These are phyloP conservation scores for Alternaria brassicae DNA, from an alignment of 2,329 filamentous ascomycete genomes.

Conservation along the genomic window DNA sequence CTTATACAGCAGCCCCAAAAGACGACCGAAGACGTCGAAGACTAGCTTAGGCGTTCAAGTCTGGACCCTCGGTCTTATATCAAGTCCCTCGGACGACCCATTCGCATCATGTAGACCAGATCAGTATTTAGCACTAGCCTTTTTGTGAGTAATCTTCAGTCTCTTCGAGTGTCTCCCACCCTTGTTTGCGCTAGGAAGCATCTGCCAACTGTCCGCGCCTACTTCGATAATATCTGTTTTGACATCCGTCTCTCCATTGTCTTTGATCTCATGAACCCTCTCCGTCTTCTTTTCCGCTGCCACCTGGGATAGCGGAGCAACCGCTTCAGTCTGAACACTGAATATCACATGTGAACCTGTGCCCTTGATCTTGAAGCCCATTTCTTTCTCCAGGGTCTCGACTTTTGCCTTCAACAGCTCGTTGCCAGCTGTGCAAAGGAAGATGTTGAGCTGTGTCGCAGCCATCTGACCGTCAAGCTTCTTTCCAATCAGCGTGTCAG, in stretches of 20 bases:
- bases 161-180: not conserved
- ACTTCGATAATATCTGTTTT: not conserved
- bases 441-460: not conserved
- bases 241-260: not conserved
- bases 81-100: not conserved
- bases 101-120: not conserved
- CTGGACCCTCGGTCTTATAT: not conserved
- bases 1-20: not conserved
- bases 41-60: not conserved
- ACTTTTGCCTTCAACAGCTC: not conserved
- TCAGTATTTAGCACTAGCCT: not conserved
- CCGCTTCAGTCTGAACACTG: not conserved
- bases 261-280: not conserved
- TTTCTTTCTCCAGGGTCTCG: not conserved
- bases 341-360: not conserved
- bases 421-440: not conserved
- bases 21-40: not conserved
- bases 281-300: not conserved
- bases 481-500: not conserved
- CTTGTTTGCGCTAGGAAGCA: not conserved
- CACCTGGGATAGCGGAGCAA: not conserved
- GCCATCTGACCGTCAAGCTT: not conserved
- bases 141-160: not conserved
- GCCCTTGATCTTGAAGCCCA: not conserved
- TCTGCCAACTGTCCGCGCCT: not conserved